A percentile compares a stretch with the other conserved stretches of the same genome.
Conservation (phyloP, 2,329 filamentous ascomycete species). For the Leptographium lundbergii region DNA sequence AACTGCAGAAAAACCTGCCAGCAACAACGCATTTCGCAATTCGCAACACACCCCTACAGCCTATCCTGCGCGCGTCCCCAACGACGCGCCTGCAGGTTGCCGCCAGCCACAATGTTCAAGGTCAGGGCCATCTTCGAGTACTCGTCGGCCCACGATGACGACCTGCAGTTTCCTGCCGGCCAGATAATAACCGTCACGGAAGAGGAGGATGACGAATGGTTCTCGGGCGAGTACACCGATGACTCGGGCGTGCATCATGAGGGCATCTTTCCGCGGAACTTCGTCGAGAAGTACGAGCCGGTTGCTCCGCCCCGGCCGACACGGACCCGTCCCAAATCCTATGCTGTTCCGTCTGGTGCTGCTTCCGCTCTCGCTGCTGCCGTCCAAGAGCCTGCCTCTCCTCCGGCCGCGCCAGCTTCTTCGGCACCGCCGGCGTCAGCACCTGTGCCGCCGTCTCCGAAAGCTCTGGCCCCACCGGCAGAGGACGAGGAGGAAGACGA, state of each 20-base stretch:
- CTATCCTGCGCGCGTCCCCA: background rate
- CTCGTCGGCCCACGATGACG: constrained; percentile 82
- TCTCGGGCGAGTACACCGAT: constrained; percentile 76
- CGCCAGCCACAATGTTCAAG: constrained; percentile 58
- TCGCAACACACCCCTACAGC: background rate
- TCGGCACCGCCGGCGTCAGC: background rate
- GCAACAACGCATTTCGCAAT: background rate
- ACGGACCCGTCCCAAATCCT: constrained; percentile 47
- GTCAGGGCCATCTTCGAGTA: constrained; percentile 97
- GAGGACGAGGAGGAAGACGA: constrained; percentile 12
- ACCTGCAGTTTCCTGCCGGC: constrained; percentile 72
- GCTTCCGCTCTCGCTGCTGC: constrained; percentile 6
- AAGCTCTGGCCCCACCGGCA: constrained; percentile 18
- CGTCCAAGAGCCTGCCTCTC: constrained; percentile 11
- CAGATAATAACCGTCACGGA: constrained; percentile 92
- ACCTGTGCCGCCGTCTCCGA: constrained; percentile 6
- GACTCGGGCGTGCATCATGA: constrained; percentile 60
- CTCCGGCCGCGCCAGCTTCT: too few species aligned
- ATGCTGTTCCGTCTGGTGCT: constrained; percentile 10
- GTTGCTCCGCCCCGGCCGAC: constrained; percentile 76
- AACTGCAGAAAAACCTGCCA: background rate
- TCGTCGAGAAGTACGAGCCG: constrained; percentile 93
- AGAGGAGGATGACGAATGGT: constrained; percentile 90
- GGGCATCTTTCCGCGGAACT: constrained; percentile 91
- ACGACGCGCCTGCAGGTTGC: background rate